These are phyloP conservation scores for Populus tremula DNA, from an alignment of 345 rosid species.

Conservation along the genomic window DNA sequence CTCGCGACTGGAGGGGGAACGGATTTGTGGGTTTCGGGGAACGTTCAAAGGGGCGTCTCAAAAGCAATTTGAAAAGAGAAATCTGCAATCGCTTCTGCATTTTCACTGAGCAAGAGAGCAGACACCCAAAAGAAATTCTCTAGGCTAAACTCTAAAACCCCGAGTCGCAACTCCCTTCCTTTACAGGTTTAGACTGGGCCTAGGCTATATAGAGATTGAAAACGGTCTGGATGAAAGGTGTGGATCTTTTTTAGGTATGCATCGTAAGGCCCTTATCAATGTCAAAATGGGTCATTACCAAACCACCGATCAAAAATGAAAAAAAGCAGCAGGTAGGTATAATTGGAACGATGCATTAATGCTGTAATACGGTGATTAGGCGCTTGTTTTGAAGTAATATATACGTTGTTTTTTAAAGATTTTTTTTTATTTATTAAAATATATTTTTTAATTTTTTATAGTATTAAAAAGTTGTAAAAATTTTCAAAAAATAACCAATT, in stretches of 20 bases:
- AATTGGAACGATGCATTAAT: too few species aligned
- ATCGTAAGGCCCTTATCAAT: neutral
- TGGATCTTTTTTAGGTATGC: neutral
- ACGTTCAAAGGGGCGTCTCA: conserved; percentile 24
- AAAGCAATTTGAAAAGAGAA: conserved; percentile 36
- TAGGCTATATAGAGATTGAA: neutral
- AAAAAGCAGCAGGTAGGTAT: too few species aligned
- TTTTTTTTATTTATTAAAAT: too few species aligned
- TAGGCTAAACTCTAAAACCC: neutral
- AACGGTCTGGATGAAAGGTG: neutral
- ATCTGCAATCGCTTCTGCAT: conserved; percentile 41
- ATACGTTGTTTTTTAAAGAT: too few species aligned
- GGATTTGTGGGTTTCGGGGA: conserved; percentile 25
- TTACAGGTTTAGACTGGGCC: neutral
- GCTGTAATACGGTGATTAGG: too few species aligned
- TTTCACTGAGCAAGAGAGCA: neutral
- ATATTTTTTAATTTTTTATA: too few species aligned
- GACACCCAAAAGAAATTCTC: too few species aligned
- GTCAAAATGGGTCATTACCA: neutral
- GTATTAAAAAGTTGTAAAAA: too few species aligned
- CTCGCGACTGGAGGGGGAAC: conserved; percentile 4
- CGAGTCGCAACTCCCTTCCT: too few species aligned
- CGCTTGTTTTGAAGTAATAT: too few species aligned
- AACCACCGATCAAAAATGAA: neutral
- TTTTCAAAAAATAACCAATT: too few species aligned